phyloP scores from a whole-genome alignment of 2,329 filamentous ascomycete genomes.

The Clonostachys byssicola region DNA sequence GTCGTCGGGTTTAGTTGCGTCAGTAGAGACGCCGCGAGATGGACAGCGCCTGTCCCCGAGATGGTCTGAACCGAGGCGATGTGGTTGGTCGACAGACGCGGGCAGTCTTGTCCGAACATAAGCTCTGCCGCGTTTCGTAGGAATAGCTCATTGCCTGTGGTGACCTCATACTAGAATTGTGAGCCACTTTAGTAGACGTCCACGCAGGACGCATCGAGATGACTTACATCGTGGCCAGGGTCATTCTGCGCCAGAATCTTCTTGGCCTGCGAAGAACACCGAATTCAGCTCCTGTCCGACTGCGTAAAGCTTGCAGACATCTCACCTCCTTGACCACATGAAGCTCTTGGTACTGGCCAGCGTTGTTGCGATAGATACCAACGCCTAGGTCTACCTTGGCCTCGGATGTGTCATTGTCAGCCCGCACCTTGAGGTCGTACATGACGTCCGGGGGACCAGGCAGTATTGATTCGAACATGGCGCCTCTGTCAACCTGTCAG shows the following conservation, averaged over 20 bases:
- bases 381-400: constrained; percentile 28
- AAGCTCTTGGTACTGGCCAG: constrained; percentile 22
- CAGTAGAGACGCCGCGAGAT: constrained; percentile 19
- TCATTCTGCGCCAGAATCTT: not conserved
- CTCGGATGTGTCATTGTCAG: constrained; percentile 17
- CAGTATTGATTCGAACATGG: not conserved
- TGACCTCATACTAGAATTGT: not conserved
- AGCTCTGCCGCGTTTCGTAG: not conserved
- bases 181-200: not conserved
- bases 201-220: not conserved
- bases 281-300: too few relatives aligned
- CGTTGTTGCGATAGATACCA: constrained; percentile 26
- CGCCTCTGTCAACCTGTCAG: too few relatives aligned
- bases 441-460: constrained; percentile 16
- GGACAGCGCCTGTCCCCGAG: constrained; percentile 26
- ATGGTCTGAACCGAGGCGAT: constrained; percentile 26
- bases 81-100: not conserved
- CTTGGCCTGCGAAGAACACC: not conserved
- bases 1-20: constrained; percentile 2
- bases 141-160: not conserved
- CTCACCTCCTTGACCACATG: constrained; percentile 10
- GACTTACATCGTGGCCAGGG: not conserved
- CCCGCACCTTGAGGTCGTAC: constrained; percentile 20
- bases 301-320: not conserved
- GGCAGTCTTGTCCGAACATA: not conserved